Evolutionary conservation across 768 basidiomycete genomes (phyloP).

Genomic region (Ramaria rubella): DNA sequence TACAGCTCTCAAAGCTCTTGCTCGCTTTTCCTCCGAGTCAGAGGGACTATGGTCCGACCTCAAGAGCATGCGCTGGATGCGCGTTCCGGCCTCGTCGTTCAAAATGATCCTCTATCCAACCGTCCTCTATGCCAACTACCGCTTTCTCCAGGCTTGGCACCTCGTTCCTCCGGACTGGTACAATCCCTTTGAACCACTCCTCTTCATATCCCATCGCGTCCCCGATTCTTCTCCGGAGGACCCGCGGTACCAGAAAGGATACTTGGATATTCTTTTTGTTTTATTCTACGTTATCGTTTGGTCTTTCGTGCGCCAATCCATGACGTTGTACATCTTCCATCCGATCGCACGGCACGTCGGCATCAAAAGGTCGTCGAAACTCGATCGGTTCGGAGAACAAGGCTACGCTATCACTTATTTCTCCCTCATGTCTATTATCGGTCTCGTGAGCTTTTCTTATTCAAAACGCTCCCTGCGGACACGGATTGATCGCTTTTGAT

Average conservation of each 20-base stretch:
- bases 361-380: constrained; percentile 56
- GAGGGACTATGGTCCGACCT: constrained; percentile 47
- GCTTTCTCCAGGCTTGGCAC: constrained; percentile 39
- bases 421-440: constrained; percentile 59
- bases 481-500: background rate
- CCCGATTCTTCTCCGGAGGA: constrained; percentile 45
- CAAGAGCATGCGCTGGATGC: constrained; percentile 57
- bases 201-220: constrained; percentile 66
- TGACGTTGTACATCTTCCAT: constrained; percentile 57
- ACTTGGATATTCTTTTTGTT: constrained; percentile 71
- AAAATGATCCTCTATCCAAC: constrained; percentile 58
- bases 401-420: constrained; percentile 85
- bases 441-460: constrained; percentile 52
- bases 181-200: constrained; percentile 70
- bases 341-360: constrained; percentile 69
- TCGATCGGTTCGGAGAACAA: constrained; percentile 87
- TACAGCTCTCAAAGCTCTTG: background rate
- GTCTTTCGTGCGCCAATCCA: constrained; percentile 75
- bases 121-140: constrained; percentile 61
- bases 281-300: constrained; percentile 82
- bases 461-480: background rate
- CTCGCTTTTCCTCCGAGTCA: background rate
- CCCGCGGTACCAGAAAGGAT: constrained; percentile 65
- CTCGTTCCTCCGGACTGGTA: constrained; percentile 36
- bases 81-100: constrained; percentile 64